Evolutionary conservation across 2,329 filamentous ascomycete genomes (phyloP).

Genomic region (Cladorrhinum sp.): DNA sequence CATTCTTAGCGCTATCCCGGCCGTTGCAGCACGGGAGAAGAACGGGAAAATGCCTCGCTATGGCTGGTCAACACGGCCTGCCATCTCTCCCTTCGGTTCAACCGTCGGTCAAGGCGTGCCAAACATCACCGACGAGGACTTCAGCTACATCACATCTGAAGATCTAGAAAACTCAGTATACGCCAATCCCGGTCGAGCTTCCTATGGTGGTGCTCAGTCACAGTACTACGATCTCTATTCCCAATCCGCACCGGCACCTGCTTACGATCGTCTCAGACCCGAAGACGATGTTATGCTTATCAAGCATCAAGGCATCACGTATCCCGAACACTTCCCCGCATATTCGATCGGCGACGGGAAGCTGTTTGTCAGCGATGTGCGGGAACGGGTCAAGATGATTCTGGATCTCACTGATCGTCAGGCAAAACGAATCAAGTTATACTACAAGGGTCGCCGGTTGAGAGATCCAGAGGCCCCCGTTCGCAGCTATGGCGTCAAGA

Average conservation of each 20-base stretch:
- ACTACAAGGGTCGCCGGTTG: constrained; percentile 70
- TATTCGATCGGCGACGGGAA: constrained; percentile 74
- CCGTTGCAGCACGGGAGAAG: constrained; percentile 27
- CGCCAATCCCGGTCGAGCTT: constrained; percentile 26
- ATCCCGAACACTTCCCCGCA: constrained; percentile 69
- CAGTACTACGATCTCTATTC: constrained; percentile 19
- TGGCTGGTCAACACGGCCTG: constrained; percentile 44
- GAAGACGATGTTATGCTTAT: constrained; percentile 67
- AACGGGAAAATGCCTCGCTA: constrained; percentile 49
- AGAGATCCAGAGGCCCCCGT: constrained; percentile 60
- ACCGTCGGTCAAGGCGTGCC: constrained; percentile 45
- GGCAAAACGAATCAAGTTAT: constrained; percentile 57
- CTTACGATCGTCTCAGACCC: constrained; percentile 20
- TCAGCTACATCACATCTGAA: constrained; percentile 77
- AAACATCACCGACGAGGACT: constrained; percentile 72
- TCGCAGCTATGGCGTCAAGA: constrained; percentile 59
- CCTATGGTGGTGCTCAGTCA: constrained; percentile 27
- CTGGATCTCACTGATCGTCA: constrained; percentile 58
- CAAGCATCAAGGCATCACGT: constrained; percentile 63
- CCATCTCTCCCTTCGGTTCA: constrained; percentile 52
- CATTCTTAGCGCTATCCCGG: constrained; percentile 47
- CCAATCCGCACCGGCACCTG: constrained; percentile 32
- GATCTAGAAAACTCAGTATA: constrained; percentile 54
- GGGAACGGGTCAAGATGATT: constrained; percentile 64
- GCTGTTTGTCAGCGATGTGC: constrained; percentile 63